Conservation (phyloP, 2,329 filamentous ascomycete genomes). For the Ascochyta clinopodiicola region DNA sequence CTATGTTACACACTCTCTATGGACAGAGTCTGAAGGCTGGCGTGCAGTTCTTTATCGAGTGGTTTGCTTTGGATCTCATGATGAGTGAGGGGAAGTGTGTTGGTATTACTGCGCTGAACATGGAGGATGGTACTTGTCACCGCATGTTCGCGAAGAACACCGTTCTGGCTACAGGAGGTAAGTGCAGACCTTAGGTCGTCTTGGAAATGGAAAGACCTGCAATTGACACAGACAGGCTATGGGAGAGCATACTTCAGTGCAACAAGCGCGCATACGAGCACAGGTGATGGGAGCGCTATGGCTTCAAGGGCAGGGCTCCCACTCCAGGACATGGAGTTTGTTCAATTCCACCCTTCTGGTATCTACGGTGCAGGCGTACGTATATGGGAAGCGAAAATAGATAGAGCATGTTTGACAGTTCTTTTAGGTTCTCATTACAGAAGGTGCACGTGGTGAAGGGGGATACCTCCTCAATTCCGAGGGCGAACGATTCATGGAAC, state of each 20-base stretch:
- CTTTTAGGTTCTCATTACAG: constrained; percentile 53
- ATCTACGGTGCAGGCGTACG: constrained; percentile 58
- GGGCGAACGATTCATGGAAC: constrained; percentile 60
- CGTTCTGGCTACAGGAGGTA: constrained; percentile 54
- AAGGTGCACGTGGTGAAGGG: constrained; percentile 58
- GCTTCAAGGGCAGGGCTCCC: constrained; percentile 56
- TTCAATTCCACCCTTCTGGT: constrained; percentile 59
- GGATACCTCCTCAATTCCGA: constrained; percentile 58
- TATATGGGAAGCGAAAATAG: neutral
- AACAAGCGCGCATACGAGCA: constrained; percentile 58
- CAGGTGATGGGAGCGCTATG: constrained; percentile 60
- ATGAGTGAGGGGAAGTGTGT: constrained; percentile 58
- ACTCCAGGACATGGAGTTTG: constrained; percentile 60
- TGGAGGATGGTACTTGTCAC: constrained; percentile 59
- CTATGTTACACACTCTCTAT: constrained; percentile 59
- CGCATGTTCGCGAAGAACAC: constrained; percentile 58
- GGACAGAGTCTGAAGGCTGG: constrained; percentile 57
- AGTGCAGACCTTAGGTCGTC: neutral
- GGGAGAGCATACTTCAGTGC: constrained; percentile 60
- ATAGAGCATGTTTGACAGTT: neutral
- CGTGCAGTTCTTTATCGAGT: constrained; percentile 60
- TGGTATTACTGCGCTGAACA: constrained; percentile 55
- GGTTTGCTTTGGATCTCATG: constrained; percentile 57
- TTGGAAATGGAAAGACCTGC: no score
- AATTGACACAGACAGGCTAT: no score